A percentile compares a stretch with the other conserved stretches of the same genome.
phyloP scores from a whole-genome alignment of 75 land plant species.

The Isoetes taiwanensis region DNA sequence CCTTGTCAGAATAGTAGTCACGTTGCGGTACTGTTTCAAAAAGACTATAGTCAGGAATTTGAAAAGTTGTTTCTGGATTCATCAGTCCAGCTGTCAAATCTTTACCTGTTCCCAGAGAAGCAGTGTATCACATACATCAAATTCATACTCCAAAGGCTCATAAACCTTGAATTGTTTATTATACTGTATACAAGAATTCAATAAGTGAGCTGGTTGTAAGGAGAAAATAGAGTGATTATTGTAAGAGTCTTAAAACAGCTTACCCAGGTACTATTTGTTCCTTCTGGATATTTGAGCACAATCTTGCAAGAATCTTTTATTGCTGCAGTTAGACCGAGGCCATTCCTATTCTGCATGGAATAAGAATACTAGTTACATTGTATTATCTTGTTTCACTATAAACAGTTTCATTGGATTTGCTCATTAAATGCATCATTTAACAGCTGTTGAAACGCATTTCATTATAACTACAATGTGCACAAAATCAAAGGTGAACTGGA shows the following conservation, averaged over 20 bases:
- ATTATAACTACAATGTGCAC: too few species aligned
- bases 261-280: constrained; percentile 94
- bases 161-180: constrained; percentile 75
- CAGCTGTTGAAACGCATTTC: too few species aligned
- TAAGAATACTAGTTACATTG: too few species aligned
- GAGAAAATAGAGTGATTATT: neutral
- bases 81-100: neutral
- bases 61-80: neutral
- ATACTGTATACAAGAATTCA: constrained; percentile 30
- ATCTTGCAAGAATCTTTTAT: constrained; percentile 70
- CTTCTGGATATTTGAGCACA: constrained; percentile 70
- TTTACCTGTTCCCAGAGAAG: constrained; percentile 89
- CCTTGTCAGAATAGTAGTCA: constrained; percentile 86
- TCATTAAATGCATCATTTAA: too few species aligned
- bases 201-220: neutral
- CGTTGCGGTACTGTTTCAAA: constrained; percentile 69
- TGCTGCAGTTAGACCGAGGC: constrained; percentile 71
- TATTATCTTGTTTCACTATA: too few species aligned
- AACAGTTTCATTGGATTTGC: too few species aligned
- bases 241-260: constrained; percentile 8
- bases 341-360: constrained; percentile 71
- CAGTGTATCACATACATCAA: constrained; percentile 82
- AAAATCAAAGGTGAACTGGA: too few species aligned
- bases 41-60: neutral
- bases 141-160: constrained; percentile 78